Percentiles rank a stretch among this genome's conserved stretches.
Conservation (phyloP, 257 asterid species). For the Solanum verrucosum region DNA sequence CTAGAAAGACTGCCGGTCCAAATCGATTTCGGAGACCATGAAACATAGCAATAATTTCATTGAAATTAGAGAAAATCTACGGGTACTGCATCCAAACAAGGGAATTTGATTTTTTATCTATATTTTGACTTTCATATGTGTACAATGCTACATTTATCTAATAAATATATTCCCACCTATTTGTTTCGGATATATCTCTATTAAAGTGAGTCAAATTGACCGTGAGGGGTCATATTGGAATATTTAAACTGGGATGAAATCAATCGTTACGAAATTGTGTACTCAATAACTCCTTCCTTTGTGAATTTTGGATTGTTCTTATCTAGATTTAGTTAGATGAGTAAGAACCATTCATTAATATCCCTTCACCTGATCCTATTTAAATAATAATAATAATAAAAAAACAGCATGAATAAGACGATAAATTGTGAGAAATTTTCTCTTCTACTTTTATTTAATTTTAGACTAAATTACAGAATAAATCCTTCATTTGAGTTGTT, state of each 20-base stretch:
- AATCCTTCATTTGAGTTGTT: neutral
- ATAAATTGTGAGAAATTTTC: neutral
- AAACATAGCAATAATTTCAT: neutral
- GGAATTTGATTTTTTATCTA: too few species aligned
- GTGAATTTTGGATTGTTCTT: neutral
- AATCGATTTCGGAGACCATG: neutral
- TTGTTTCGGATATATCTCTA: neutral
- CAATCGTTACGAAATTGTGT: neutral
- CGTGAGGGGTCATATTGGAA: neutral
- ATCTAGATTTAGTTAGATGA: neutral
- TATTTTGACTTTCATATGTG: neutral
- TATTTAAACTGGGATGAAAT: neutral
- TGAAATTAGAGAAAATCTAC: neutral
- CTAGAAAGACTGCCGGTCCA: neutral
- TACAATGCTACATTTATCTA: too few species aligned
- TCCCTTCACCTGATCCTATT: neutral
- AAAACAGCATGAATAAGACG: neutral
- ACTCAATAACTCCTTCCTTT: neutral
- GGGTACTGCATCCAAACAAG: neutral
- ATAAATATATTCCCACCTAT: neutral
- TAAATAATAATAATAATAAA: neutral
- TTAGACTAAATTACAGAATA: neutral
- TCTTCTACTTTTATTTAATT: neutral
- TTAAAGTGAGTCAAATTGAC: neutral
- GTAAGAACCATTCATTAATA: neutral